phyloP scores from a whole-genome alignment of 1,284 basidiomycete species.

The Xerocomus nothofagi region DNA sequence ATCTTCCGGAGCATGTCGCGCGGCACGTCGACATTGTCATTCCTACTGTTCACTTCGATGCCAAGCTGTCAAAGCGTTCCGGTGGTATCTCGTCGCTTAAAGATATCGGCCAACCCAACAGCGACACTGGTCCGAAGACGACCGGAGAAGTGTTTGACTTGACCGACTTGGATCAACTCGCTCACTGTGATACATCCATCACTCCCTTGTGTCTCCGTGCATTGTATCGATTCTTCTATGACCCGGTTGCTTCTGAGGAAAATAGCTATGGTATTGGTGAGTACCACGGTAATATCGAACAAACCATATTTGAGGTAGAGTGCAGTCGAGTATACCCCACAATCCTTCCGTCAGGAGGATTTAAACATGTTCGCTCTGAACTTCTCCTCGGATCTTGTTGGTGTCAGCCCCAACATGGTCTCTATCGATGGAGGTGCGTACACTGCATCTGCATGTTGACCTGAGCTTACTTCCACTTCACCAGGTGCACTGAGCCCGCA shows the following conservation, averaged over 20 bases:
- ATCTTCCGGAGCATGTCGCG: too few species aligned
- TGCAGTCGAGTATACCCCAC: too few species aligned
- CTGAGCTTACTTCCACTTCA: slow-evolving; percentile 12
- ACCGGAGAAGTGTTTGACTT: slow-evolving; percentile 26
- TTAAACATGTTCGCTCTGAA: slow-evolving; percentile 46
- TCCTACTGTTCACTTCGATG: too few species aligned
- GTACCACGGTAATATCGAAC: slow-evolving; percentile 3
- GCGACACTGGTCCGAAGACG: too few species aligned
- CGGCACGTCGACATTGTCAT: too few species aligned
- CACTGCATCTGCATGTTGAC: background rate
- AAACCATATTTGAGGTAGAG: background rate
- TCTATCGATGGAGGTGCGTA: slow-evolving; percentile 48
- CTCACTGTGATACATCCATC: slow-evolving; percentile 44
- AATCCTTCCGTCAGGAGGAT: slow-evolving; percentile 45
- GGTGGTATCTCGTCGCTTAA: too few species aligned
- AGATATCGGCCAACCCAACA: too few species aligned
- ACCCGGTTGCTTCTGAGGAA: slow-evolving; percentile 38
- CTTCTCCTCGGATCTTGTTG: slow-evolving; percentile 37
- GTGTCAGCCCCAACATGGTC: too few species aligned
- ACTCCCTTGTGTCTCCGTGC: slow-evolving; percentile 48
- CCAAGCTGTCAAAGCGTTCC: too few species aligned
- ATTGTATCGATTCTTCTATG: slow-evolving; percentile 46
- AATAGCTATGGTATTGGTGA: slow-evolving; percentile 55
- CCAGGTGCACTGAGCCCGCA: slow-evolving; percentile 36
- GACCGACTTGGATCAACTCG: slow-evolving; percentile 28